Base-by-base conservation (phyloP, 1,284 basidiomycete genomes). In the Polyporus tsugae region DNA sequence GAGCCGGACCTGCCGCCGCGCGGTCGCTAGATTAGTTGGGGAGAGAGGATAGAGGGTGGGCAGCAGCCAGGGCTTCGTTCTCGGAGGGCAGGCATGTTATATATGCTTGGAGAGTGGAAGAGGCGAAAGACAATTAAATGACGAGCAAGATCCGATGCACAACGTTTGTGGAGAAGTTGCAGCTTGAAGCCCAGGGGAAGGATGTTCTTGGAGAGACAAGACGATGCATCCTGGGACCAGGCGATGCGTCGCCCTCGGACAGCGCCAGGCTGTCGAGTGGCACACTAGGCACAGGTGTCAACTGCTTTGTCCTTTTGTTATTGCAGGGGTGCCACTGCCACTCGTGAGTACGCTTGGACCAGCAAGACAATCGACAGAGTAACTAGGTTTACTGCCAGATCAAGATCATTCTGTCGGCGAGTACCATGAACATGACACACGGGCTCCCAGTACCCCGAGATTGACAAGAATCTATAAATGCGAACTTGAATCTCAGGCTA, bases 21-120 rank as follows among this genome's bases (percentile, higher is more conserved):
- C 33, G 55, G 55, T 46, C 17, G 17, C 29, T 58, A 39, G 57
- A 59, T 0, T n/a, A 38, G 57, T 10, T 4, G 22, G 2, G 3
- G 36, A 38, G 17, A 17, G n/a, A 6, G 25, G 13, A 19, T 49
- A 25, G 25, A 53, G 52, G 52, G n/a, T 2, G 52, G 52, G 52
- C 52, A 53, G 52, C 52, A 53, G 52, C 52, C 52, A 10, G n/a
- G 52, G 25, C 15, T 15, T 53, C 52, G 52, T 53, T 25, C 25
- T 15, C 6, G 52, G 25, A 29, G 52, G 52, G 15, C 13, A 10
- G 29, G 4, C 52, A 53, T 53, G 52, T 33, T 53, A 29, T 53
- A 53, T 53, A 33, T n/a, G 22, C 39, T 39, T 13, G 39, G 39
- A 39, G 4, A 25, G 25, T 3, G 9, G 46, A 13, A 33, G 44